Evolutionary conservation across 768 basidiomycete species (phyloP).

Genomic region (Lentinula raphanica): DNA sequence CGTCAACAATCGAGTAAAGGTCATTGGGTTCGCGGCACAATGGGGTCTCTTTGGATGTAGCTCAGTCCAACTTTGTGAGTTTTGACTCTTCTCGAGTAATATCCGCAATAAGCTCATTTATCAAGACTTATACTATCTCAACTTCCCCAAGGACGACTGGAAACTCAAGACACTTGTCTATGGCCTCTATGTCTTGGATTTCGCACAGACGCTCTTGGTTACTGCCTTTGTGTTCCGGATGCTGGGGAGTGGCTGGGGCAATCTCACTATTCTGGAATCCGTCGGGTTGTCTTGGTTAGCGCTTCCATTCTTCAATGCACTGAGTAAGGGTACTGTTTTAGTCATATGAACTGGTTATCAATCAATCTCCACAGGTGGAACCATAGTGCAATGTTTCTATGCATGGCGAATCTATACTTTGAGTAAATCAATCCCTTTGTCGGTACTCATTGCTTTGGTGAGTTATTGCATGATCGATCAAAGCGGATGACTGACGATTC

Average conservation of each 20-base stretch:
- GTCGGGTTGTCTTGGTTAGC: neutral
- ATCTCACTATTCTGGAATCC: neutral
- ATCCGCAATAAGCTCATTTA: neutral
- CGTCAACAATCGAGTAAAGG: neutral
- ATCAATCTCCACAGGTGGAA: neutral
- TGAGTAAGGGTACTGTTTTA: neutral
- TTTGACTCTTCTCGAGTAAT: neutral
- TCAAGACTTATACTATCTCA: neutral
- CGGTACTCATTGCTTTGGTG: neutral
- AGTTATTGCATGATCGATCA: neutral
- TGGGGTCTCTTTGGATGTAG: slow-evolving; percentile 1
- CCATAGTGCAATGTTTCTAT: neutral
- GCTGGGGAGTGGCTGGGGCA: neutral
- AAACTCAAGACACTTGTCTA: neutral
- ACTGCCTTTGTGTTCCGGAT: neutral
- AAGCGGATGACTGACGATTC: neutral
- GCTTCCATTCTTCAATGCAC: neutral
- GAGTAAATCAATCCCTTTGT: neutral
- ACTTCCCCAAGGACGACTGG: neutral
- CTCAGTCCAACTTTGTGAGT: neutral
- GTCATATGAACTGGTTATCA: neutral
- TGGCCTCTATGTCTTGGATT: neutral
- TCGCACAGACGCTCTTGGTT: neutral
- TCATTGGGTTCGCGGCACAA: neutral
- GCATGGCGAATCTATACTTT: neutral